These are phyloP conservation scores for Calocera viscosa DNA, from an alignment of 768 basidiomycete species.

Conservation along the genomic window DNA sequence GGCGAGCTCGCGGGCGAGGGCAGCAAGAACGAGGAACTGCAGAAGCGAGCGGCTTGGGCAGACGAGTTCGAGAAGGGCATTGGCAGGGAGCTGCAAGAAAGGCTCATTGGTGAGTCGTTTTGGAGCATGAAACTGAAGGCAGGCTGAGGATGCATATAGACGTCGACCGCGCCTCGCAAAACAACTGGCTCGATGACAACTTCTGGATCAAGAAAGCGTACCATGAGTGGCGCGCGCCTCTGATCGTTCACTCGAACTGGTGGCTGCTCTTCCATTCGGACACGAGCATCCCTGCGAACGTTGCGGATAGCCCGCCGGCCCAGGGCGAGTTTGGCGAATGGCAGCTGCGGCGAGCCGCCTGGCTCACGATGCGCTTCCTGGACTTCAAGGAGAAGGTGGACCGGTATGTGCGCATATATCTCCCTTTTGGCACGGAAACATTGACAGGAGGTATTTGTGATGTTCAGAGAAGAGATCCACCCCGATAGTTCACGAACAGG, in stretches of 20 bases:
- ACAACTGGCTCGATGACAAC: conserved; percentile 91
- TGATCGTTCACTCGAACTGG: conserved; percentile 90
- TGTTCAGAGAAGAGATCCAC: conserved; percentile 49
- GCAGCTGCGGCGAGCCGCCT: conserved; percentile 78
- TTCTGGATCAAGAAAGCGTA: conserved; percentile 85
- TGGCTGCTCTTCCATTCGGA: conserved; percentile 83
- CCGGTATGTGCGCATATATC: conserved; percentile 35
- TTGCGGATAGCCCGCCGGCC: conserved; percentile 8
- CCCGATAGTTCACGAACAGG: conserved; percentile 64
- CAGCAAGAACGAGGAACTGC: conserved; percentile 40
- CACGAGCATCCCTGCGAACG: conserved; percentile 38
- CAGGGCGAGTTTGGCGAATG: conserved; percentile 29
- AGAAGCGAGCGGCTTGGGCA: conserved; percentile 46
- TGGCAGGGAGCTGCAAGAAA: conserved; percentile 55
- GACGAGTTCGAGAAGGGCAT: conserved; percentile 59
- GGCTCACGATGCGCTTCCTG: conserved; percentile 58
- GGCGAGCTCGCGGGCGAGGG: conserved; percentile 48
- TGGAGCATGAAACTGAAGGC: conserved; percentile 8
- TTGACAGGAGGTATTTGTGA: neutral
- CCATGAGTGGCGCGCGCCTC: conserved; percentile 71
- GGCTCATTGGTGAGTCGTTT: conserved; percentile 50
- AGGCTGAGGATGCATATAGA: conserved; percentile 33
- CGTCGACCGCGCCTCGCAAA: conserved; percentile 66
- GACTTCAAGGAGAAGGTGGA: conserved; percentile 57
- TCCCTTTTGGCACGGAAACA: conserved; percentile 4